These are phyloP conservation scores for Blumeria hordei DNA, from an alignment of 2,329 filamentous ascomycete species.

Conservation along the genomic window DNA sequence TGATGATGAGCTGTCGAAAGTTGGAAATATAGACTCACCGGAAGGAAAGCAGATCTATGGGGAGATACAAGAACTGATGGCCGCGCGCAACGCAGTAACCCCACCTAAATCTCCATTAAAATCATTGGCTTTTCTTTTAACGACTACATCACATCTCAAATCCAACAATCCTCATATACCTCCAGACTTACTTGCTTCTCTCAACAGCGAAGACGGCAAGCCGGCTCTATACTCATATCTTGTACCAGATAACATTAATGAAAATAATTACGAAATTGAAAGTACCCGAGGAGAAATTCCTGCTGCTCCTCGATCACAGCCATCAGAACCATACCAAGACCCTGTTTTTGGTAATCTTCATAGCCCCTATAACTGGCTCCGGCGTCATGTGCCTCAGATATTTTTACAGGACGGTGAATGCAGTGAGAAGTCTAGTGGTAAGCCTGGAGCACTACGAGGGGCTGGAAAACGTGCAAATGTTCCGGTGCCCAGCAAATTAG, in stretches of 20 bases:
- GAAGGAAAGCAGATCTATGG: constrained; percentile 10
- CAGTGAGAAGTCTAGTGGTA: constrained; percentile 20
- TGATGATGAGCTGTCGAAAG: constrained; percentile 9
- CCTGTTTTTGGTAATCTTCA: constrained; percentile 52
- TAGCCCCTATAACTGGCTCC: constrained; percentile 88
- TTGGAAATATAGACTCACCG: constrained; percentile 8
- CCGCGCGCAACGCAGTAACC: constrained; percentile 7
- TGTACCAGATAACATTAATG: constrained; percentile 44
- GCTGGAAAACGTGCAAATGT: constrained; percentile 15
- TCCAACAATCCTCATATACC: constrained; percentile 8
- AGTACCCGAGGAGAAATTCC: constrained; percentile 15
- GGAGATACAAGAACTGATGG: constrained; percentile 10
- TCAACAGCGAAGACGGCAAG: constrained; percentile 21
- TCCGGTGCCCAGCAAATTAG: constrained; percentile 13
- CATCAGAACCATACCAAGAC: constrained; percentile 20
- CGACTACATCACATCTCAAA: constrained; percentile 10
- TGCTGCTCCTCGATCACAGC: constrained; percentile 12
- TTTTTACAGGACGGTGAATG: constrained; percentile 38
- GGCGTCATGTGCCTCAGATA: constrained; percentile 60
- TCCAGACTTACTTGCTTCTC: constrained; percentile 15
- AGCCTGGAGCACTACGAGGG: constrained; percentile 14
- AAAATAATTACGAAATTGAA: constrained; percentile 40
- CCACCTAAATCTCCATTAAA: constrained; percentile 6
- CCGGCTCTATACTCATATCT: constrained; percentile 40
- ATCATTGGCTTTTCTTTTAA: constrained; percentile 12